A percentile compares a stretch with the other conserved stretches of the same genome.
Conservation (phyloP, 352 stramenopile genomes). For the Globisporangium viniferum region DNA sequence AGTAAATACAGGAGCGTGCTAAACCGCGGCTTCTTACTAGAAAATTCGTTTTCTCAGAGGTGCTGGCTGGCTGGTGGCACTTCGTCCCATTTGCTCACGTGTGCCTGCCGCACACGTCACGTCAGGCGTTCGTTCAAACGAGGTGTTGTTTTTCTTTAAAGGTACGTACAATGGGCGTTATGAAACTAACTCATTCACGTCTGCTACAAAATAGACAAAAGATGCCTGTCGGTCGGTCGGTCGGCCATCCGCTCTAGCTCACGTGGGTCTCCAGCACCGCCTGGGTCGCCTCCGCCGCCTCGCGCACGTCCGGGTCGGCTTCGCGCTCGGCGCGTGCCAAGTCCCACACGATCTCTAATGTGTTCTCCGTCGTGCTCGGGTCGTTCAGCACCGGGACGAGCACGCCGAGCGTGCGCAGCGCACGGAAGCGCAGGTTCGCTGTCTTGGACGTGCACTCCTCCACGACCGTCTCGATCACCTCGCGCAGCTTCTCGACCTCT, state of each 20-base stretch:
- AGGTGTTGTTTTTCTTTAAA: slow-evolving; percentile 1
- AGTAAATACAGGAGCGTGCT: no score
- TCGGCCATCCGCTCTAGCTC: slow-evolving; percentile 25
- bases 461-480: slow-evolving; percentile 61
- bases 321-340: slow-evolving; percentile 60
- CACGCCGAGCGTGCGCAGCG: slow-evolving; percentile 61
- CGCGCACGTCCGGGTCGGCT: slow-evolving; percentile 67
- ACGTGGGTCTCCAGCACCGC: slow-evolving; percentile 43
- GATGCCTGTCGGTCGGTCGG: not conserved
- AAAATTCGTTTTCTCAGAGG: not conserved
- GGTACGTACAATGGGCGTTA: slow-evolving; percentile 6
- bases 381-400: slow-evolving; percentile 74
- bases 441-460: slow-evolving; percentile 80
- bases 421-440: slow-evolving; percentile 77
- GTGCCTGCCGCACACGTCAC: no score
- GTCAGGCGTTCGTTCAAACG: slow-evolving; percentile 1
- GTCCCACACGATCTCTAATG: slow-evolving; percentile 75
- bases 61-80: not conserved
- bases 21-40: no score
- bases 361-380: slow-evolving; percentile 53
- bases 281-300: slow-evolving; percentile 62
- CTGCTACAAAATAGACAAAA: slow-evolving; percentile 18
- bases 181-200: slow-evolving; percentile 8
- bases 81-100: not conserved
- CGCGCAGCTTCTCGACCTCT: slow-evolving; percentile 62